Evolutionary conservation across 2,329 filamentous ascomycete species (phyloP).

Genomic region (Byssochlamys sp.): DNA sequence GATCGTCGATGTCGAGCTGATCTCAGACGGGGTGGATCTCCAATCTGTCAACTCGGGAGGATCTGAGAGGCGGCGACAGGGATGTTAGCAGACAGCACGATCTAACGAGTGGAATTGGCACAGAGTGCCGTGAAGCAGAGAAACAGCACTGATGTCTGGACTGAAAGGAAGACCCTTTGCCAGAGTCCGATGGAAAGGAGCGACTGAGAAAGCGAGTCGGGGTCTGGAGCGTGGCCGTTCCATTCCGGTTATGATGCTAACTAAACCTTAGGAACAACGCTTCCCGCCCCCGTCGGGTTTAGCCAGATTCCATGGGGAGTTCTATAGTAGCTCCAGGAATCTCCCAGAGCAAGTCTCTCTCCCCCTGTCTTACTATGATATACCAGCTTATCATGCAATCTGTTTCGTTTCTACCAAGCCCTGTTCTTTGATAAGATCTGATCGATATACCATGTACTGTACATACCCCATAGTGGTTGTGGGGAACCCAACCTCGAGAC

Average conservation of each 20-base stretch:
- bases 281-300: background rate
- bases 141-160: background rate
- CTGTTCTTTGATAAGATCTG: too few relatives aligned
- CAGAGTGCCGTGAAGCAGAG: constrained; percentile 11
- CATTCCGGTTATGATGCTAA: background rate
- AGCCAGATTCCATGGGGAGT: background rate
- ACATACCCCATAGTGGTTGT: too few relatives aligned
- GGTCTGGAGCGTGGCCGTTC: background rate
- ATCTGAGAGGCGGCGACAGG: background rate
- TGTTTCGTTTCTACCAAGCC: background rate
- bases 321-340: background rate
- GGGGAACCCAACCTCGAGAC: background rate
- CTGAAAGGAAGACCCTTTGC: background rate
- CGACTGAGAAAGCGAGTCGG: background rate
- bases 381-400: background rate
- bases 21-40: background rate
- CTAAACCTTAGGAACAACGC: background rate
- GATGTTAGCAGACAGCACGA: background rate
- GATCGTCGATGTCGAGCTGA: background rate
- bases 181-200: background rate
- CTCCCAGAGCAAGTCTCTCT: background rate
- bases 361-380: background rate
- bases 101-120: constrained; percentile 22
- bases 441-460: too few relatives aligned
- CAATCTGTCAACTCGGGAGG: background rate